Base-by-base conservation (phyloP, 2,329 filamentous ascomycete genomes). In the Fusarium hostae region DNA sequence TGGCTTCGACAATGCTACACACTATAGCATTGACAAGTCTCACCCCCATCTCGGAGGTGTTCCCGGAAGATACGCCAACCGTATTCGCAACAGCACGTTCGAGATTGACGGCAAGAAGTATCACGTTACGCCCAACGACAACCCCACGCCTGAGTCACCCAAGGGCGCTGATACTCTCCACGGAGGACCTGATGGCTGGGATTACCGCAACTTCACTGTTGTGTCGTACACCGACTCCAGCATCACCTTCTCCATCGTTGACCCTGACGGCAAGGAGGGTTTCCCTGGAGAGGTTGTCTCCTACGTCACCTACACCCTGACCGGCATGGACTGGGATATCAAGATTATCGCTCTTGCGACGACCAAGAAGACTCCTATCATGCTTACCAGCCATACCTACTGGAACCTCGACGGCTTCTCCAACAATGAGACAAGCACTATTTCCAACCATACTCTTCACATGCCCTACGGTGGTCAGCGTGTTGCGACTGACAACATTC, bases 341-440 rank as follows among this genome's bases (percentile, higher is more conserved):
- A 91, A 89, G 81, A 94, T 95, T 85, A 83, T 90, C 18, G 92
- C 92, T 43, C 80, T 92, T 60, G 84, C 92, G 6, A 90, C 90
- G 12, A 93, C 91, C 34, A 89, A 92, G 82, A 91, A 90, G 82
- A 95, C 93, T 9, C 93, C 93, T 52, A 94, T 95, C 79, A 95
- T 95, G 92, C 86, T 95, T 63, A 92, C 88, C 78, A 87, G 84
- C 72, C 85, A 93, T 84, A 89, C 88, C 11, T 95, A 95, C 85
- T 95, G 92, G 93, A 95, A 95, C 79, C 84, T 95, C 47, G 92
- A 95, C 76, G 93, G 90, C 37, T 95, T 92, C 76, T 86, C 91
- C 76, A 94, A 94, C 82, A 89, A 91, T 63, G 86, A 92, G 78
- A 92, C 91, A 4, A 84, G 85, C 63, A 84, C 83, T 3, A 86